A percentile compares a stretch with the other conserved stretches of the same genome.
Conservation (phyloP, 352 stramenopile genomes). For the Phytophthora colocasiae region DNA sequence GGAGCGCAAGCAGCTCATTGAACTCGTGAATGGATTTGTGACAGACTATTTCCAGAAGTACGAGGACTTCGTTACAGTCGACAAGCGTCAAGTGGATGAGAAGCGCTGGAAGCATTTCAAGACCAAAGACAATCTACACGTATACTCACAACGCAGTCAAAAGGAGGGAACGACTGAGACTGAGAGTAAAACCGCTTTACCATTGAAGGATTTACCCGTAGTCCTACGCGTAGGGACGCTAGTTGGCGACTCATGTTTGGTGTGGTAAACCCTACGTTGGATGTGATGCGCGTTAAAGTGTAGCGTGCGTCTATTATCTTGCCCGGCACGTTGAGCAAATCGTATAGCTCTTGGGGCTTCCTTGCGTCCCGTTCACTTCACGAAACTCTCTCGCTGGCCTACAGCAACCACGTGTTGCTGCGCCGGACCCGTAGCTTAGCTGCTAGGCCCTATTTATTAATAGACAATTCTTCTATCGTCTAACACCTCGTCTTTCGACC, state of each 20-base stretch:
- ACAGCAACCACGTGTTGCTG: no score
- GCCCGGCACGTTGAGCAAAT: no score
- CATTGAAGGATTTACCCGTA: constrained; percentile 9
- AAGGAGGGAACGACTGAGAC: constrained; percentile 5
- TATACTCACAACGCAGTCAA: constrained; percentile 19
- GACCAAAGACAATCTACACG: constrained; percentile 29
- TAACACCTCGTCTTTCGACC: no score
- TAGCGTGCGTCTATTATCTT: no score
- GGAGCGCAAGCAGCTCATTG: constrained; percentile 22
- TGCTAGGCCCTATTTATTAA: no score
- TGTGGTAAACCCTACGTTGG: constrained; percentile 38
- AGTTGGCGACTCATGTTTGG: constrained; percentile 48
- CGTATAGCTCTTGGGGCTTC: no score
- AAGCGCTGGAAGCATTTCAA: constrained; percentile 35
- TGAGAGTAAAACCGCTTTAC: background rate
- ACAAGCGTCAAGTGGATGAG: constrained; percentile 26
- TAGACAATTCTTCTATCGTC: no score
- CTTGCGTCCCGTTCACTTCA: no score
- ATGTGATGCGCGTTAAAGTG: constrained; percentile 44
- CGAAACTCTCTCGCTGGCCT: no score
- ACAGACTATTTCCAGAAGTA: constrained; percentile 32
- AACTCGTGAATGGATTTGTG: constrained; percentile 25
- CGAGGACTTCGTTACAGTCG: constrained; percentile 25
- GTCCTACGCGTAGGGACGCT: constrained; percentile 35
- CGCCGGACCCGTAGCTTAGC: no score